These are phyloP conservation scores for Fusarium illudens DNA, from an alignment of 2,329 filamentous ascomycete genomes.

Conservation along the genomic window DNA sequence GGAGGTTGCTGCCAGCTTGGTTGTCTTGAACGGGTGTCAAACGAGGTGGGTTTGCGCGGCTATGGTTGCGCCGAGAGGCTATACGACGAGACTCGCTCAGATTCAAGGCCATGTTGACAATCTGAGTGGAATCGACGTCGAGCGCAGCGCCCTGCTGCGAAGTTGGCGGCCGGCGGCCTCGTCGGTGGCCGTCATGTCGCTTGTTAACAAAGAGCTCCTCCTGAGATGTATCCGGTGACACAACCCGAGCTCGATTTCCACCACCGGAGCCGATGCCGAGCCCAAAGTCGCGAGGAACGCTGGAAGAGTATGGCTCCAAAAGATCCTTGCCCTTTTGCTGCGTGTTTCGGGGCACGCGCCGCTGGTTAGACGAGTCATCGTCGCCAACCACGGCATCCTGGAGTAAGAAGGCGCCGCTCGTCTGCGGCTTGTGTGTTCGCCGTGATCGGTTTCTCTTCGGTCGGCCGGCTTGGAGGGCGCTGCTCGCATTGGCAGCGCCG, in stretches of 20 bases:
- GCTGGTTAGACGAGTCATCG: conserved; percentile 45
- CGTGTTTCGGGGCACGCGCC: conserved; percentile 38
- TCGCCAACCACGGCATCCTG: conserved; percentile 52
- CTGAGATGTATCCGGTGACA: conserved; percentile 42
- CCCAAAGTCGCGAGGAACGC: conserved; percentile 26
- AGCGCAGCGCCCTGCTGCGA: conserved; percentile 47
- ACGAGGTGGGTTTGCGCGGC: conserved; percentile 59
- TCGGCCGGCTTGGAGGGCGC: conserved; percentile 32
- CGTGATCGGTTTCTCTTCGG: conserved; percentile 40
- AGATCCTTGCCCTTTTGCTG: conserved; percentile 34
- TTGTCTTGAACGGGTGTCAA: conserved; percentile 63
- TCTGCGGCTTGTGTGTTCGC: conserved; percentile 53
- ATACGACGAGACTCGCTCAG: conserved; percentile 81
- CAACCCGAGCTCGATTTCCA: conserved; percentile 32
- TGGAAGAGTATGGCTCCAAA: conserved; percentile 22
- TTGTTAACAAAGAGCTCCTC: conserved; percentile 38
- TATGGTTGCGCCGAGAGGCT: conserved; percentile 66
- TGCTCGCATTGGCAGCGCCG: conserved; percentile 20
- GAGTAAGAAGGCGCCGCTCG: conserved; percentile 62
- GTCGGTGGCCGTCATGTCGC: conserved; percentile 27
- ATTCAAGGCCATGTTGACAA: conserved; percentile 91
- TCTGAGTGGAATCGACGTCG: conserved; percentile 83
- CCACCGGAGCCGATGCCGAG: conserved; percentile 30
- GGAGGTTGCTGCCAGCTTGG: conserved; percentile 65
- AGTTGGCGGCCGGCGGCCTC: conserved; percentile 24